Evolutionary conservation across 164 flowering plant genomes (phyloP), one percentile per base, ranked within the genome.

Genomic region (Amborella trichopoda): DNA sequence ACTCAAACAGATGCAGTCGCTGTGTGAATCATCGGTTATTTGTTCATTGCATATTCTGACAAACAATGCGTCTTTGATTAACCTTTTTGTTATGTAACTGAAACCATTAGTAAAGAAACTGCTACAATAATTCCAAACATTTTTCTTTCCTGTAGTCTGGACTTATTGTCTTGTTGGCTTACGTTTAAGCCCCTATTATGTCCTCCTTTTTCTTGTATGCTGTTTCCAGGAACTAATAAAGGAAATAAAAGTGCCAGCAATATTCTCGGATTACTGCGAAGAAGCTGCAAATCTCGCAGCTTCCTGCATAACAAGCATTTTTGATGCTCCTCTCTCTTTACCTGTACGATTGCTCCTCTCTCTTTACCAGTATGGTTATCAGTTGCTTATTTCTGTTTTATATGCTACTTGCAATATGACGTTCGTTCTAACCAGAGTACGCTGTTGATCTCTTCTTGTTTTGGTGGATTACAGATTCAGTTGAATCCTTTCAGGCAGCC

Each of bases 401-500:
- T 22, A 44, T 22, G 6, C n/a, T 14, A 28, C 20, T 26, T 28
- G 28, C 12, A 38, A 11, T 44, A 25, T 17, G 11, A 26, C n/a
- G 30, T 6, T 16, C 36, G 38, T 19, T 25, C 28, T 5, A 18
- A 25, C 28, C 11, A 33, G 26, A 4, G 32, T 17, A 12, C 14
- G 36, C 22, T 55, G 30, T 34, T n/a, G n/a, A n/a, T n/a, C n/a
- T n/a, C n/a, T n/a, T n/a, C n/a, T n/a, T n/a, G n/a, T n/a, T n/a
- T n/a, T n/a, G n/a, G n/a, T n/a, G n/a, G n/a, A n/a, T 60, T 66
- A 72, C 70, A 93, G 96, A 65, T 93, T 56, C 88, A 84, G 38
- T 22, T 88, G 49, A 93, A 93, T 56, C 99, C 99, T 44, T 93
- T 88, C 56, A 71, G 96, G 69, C 95, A 84, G 62, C 99, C 99